Evolutionary conservation across 192 early-diverging fungal species (phyloP).

Genomic region (Linnemannia exigua): DNA sequence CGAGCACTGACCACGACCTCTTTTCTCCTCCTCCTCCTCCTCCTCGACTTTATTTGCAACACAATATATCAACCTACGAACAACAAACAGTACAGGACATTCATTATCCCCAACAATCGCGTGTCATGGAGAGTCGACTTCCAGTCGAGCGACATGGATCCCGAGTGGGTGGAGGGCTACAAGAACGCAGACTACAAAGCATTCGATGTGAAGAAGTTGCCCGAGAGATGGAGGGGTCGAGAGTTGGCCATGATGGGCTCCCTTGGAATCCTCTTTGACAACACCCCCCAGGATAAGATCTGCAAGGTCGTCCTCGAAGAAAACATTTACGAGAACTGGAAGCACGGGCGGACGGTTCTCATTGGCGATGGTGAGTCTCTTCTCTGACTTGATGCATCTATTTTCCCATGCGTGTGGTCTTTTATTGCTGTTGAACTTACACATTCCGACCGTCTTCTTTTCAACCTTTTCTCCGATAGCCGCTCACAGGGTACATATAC

Average conservation of each 20-base stretch:
- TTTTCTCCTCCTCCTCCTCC: not conserved
- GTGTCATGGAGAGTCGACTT: conserved; percentile 31
- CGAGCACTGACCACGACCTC: not conserved
- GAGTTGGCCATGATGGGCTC: conserved; percentile 47
- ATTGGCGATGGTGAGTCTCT: conserved; percentile 37
- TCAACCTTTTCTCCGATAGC: not conserved
- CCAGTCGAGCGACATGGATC: conserved; percentile 27
- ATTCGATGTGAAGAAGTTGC: conserved; percentile 10
- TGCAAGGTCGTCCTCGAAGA: conserved; percentile 51
- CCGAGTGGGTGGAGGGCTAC: conserved; percentile 22
- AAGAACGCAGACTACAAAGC: conserved; percentile 36
- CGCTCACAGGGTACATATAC: conserved; percentile 25
- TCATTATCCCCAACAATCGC: conserved; percentile 29
- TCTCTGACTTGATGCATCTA: not conserved
- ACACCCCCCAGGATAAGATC: conserved; percentile 29
- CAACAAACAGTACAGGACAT: conserved; percentile 10
- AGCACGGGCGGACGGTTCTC: conserved; percentile 33
- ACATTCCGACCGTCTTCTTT: not conserved
- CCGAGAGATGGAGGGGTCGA: conserved; percentile 13
- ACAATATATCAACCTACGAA: not conserved
- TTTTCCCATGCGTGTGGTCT: not conserved
- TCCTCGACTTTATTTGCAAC: not conserved
- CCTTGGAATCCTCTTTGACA: conserved; percentile 27
- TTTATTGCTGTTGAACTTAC: not conserved
- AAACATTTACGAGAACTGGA: conserved; percentile 37